Base-by-base conservation (phyloP, 2,329 filamentous ascomycete species). In the Blastomyces gilchristii region DNA sequence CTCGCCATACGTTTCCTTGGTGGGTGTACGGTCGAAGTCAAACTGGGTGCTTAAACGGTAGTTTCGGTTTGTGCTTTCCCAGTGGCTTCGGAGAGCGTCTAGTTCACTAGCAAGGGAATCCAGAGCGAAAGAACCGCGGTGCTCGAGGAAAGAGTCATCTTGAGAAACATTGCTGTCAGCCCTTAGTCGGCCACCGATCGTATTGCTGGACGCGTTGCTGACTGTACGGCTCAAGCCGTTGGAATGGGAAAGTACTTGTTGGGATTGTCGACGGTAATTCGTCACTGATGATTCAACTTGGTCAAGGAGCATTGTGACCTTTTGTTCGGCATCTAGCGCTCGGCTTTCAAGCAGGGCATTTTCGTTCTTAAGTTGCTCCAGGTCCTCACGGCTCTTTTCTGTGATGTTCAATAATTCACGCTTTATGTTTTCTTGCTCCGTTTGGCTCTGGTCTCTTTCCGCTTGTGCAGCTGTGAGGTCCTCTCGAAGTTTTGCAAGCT, bases 1-100 rank as follows among this genome's bases (percentile, higher is more conserved):
- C 43, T 73, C 71, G 6, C 75, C 74, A 37, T 72, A 71, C 28
- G 70, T 74, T 47, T 79, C 78, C 68, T 76, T 78, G 16, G 78
- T 79, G 18, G 78, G 78, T 1, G 79, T 80, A 58, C 77, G 79
- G 63, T 96, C 92, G 69, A 95, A 92, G 72, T 97, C 92, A 70
- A 96, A 95, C 60, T 89, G 86, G 71, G 88, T 92, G 75, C 90
- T 96, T 54, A 97, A 79, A 31, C 94, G 88, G 75, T 97, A 97
- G 71, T 90, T 95, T 76, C 95, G 94, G 78, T 93, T 97, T 14
- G 91, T 96, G 49, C 88, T 90, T 77, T 97, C 91, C 94, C 94
- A 99, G 70, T 97, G 92, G 61, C 82, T 90, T 61, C 93, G 86
- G 58, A 99, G 81, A 14, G 90, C 89, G 74, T 99, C 94, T 8